Evolutionary conservation across 495 filamentous ascomycete genomes (phyloP).

Genomic region (Aspergillus nidulans): DNA sequence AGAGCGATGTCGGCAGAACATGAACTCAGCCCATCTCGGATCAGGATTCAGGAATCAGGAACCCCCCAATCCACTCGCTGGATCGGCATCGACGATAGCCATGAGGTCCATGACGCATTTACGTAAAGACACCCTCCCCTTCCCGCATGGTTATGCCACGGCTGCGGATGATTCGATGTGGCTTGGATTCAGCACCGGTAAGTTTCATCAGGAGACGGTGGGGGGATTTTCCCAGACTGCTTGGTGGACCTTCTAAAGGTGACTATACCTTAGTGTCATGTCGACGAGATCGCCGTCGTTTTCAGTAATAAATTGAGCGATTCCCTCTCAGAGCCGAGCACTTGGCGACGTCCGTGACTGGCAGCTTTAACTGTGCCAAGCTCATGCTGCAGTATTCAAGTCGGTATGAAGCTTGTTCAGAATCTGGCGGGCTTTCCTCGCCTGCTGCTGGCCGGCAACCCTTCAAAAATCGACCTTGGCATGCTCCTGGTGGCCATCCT

Average conservation of each 20-base stretch:
- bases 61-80: not conserved
- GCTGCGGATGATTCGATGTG: not conserved
- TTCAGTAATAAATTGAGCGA: slow-evolving; percentile 4
- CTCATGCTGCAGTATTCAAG: slow-evolving; percentile 2
- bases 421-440: slow-evolving; percentile 37
- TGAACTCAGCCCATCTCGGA: not conserved
- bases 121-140: slow-evolving; percentile 9
- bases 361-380: slow-evolving; percentile 2
- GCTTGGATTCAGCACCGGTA: not conserved
- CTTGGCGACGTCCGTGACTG: slow-evolving; percentile 2
- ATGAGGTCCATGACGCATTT: slow-evolving; percentile 2
- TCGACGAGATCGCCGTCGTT: not conserved
- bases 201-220: slow-evolving; percentile 5
- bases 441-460: slow-evolving; percentile 39
- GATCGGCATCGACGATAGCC: not conserved
- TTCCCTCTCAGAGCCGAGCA: not conserved
- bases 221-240: not conserved
- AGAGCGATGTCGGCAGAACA: not conserved
- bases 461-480: slow-evolving; percentile 38
- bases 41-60: not conserved
- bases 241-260: not conserved
- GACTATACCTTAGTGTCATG: not conserved
- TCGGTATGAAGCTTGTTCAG: slow-evolving; percentile 26
- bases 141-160: not conserved
- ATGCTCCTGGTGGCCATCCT: slow-evolving; percentile 50